Evolutionary conservation across 768 basidiomycete genomes (phyloP).

Genomic region (Amanita jacksonii): DNA sequence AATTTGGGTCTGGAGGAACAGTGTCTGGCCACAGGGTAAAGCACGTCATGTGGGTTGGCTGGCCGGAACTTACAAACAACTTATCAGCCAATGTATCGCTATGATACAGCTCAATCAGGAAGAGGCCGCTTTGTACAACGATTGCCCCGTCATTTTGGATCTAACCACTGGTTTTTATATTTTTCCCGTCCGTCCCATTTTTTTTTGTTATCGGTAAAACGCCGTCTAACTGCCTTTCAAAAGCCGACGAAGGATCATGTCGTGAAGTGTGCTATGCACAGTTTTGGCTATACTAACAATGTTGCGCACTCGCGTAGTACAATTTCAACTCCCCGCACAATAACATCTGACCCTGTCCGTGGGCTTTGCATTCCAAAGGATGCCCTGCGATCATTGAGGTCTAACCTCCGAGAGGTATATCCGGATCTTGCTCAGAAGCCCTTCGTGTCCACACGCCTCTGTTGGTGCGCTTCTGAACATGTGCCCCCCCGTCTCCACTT

Average conservation of each 20-base stretch:
- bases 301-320: slow-evolving; percentile 8
- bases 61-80: background rate
- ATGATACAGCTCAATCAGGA: slow-evolving; percentile 65
- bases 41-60: background rate
- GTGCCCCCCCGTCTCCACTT: background rate
- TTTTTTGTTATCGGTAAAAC: background rate
- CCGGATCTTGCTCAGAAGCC: slow-evolving; percentile 71
- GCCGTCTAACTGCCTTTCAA: background rate
- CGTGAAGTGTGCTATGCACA: slow-evolving; percentile 74
- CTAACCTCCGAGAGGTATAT: slow-evolving; percentile 47
- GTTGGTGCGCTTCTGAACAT: slow-evolving; percentile 52
- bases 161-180: slow-evolving; percentile 69
- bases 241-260: slow-evolving; percentile 42
- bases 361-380: slow-evolving; percentile 60
- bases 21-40: slow-evolving; percentile 78
- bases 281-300: slow-evolving; percentile 57
- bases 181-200: slow-evolving; percentile 54
- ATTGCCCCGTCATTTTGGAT: slow-evolving; percentile 64
- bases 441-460: slow-evolving; percentile 67
- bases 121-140: slow-evolving; percentile 53
- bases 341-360: slow-evolving; percentile 44
- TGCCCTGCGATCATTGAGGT: slow-evolving; percentile 40
- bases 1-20: slow-evolving; percentile 37
- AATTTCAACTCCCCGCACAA: slow-evolving; percentile 74
- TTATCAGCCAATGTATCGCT: slow-evolving; percentile 66